Conservation (phyloP, 1,139 yeast species). For the Taiozyma sp. region DNA sequence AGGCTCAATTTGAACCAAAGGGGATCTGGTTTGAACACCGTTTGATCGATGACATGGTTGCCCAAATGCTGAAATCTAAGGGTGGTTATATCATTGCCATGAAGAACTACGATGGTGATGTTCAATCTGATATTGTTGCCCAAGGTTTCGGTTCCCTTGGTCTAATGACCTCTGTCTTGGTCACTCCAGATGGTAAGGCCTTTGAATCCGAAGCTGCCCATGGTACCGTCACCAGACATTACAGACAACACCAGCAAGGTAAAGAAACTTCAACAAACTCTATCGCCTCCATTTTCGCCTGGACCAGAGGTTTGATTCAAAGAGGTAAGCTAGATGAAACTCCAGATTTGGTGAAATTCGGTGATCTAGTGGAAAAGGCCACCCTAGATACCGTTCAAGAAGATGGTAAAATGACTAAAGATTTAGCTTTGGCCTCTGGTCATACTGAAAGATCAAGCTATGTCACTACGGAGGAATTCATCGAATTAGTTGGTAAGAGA, state of each 20-base stretch:
- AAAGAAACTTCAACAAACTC: conserved; percentile 83
- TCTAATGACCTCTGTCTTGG: conserved; percentile 76
- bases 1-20: conserved; percentile 49
- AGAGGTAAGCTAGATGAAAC: conserved; percentile 75
- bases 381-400: conserved; percentile 68
- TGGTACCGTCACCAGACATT: conserved; percentile 85
- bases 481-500: conserved; percentile 61
- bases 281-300: conserved; percentile 80
- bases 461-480: conserved; percentile 73
- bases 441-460: conserved; percentile 59
- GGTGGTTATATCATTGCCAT: conserved; percentile 83
- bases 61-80: conserved; percentile 80
- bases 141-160: conserved; percentile 86
- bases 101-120: conserved; percentile 86
- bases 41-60: conserved; percentile 84
- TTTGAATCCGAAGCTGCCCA: conserved; percentile 86
- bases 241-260: conserved; percentile 79
- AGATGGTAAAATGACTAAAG: conserved; percentile 80
- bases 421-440: conserved; percentile 72
- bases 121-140: conserved; percentile 80
- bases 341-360: conserved; percentile 66
- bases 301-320: conserved; percentile 82
- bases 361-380: conserved; percentile 60
- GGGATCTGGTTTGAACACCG: conserved; percentile 83
- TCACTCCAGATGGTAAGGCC: conserved; percentile 84